Percentiles rank a stretch among this genome's conserved stretches.
phyloP scores from a whole-genome alignment of 371 early-diverging fungal species.

The Lichtheimia hyalospora region DNA sequence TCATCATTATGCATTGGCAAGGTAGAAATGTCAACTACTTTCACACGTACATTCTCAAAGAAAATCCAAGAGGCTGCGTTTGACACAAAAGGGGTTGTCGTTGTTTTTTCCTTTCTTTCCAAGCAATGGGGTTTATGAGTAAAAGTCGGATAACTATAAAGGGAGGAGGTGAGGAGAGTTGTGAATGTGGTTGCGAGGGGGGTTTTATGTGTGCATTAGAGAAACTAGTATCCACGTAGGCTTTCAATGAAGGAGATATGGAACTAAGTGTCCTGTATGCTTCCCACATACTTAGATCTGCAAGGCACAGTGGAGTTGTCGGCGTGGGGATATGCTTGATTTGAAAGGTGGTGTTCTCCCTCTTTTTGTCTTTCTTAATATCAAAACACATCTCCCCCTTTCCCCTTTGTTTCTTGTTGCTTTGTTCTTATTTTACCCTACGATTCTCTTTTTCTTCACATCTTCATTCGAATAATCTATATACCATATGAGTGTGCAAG shows the following conservation, averaged over 20 bases:
- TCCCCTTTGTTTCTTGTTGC: neutral
- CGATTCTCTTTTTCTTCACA: neutral
- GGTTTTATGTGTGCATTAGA: neutral
- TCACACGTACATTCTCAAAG: no score
- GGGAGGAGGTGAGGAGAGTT: no score
- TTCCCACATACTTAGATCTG: neutral
- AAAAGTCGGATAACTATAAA: no score
- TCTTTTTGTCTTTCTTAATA: neutral
- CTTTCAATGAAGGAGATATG: neutral
- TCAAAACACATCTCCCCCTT: neutral
- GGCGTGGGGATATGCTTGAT: neutral
- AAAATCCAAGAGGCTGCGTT: no score
- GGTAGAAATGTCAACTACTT: no score
- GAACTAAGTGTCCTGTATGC: no score
- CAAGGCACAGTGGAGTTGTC: neutral
- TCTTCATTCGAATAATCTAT: neutral
- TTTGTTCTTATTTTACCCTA: neutral
- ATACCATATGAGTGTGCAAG: slow-evolving; percentile 38
- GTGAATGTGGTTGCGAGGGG: neutral
- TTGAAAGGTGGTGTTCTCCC: neutral
- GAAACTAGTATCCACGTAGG: neutral
- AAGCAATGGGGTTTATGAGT: no score
- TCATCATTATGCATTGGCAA: no score
- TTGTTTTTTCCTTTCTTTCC: no score
- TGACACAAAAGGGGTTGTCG: no score